Conservation (phyloP, 805 yeast species). For the Starmerella vaccinii region DNA sequence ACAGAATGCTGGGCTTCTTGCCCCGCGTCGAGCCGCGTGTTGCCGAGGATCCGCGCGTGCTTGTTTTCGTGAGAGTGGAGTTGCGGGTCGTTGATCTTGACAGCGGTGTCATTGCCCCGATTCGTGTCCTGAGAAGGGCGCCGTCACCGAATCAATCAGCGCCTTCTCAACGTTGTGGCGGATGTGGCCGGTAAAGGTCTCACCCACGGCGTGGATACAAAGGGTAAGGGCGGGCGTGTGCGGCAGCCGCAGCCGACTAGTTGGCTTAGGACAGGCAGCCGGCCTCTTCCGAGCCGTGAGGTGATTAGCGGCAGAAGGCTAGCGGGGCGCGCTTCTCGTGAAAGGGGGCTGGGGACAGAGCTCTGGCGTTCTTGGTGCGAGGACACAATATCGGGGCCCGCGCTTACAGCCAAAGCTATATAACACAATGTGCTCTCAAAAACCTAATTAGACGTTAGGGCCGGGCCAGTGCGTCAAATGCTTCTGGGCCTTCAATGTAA, state of each 20-base stretch:
- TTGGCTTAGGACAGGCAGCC: not conserved
- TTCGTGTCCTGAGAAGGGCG: not conserved
- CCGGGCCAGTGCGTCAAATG: too few relatives aligned
- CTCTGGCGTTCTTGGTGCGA: too few relatives aligned
- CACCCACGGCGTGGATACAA: not conserved
- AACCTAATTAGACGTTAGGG: too few relatives aligned
- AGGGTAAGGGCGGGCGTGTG: not conserved
- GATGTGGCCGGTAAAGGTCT: not conserved
- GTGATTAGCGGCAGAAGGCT: too few relatives aligned
- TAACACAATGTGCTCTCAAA: too few relatives aligned
- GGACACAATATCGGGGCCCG: too few relatives aligned
- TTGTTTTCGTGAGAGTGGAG: slow-evolving; percentile 1
- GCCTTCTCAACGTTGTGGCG: not conserved
- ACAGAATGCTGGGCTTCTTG: slow-evolving; percentile 14
- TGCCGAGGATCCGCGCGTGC: slow-evolving; percentile 3
- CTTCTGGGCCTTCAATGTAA: too few relatives aligned
- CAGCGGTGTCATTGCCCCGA: slow-evolving; percentile 2
- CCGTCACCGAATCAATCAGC: not conserved
- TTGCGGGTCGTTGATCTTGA: not conserved
- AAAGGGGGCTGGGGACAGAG: too few relatives aligned
- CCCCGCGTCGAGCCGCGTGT: not conserved
- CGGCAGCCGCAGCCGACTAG: not conserved
- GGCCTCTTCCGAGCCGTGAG: too few relatives aligned
- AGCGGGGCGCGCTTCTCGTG: too few relatives aligned
- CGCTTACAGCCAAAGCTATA: too few relatives aligned